These are phyloP conservation scores for Jamesozyma piceae DNA, from an alignment of 805 yeast genomes.

Conservation along the genomic window DNA sequence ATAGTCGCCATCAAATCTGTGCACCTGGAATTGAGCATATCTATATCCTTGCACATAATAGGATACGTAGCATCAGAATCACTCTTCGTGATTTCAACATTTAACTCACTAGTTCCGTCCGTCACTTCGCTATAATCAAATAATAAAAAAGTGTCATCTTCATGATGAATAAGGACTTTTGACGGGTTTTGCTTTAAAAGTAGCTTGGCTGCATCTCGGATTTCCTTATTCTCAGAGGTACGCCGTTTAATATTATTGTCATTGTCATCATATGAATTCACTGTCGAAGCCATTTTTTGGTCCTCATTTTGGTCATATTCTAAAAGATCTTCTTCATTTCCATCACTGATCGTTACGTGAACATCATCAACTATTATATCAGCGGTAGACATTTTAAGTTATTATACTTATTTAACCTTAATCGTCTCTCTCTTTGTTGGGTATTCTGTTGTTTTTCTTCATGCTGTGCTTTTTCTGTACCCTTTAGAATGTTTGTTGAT, in stretches of 20 bases:
- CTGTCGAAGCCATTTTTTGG: neutral
- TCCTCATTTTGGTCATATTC: neutral
- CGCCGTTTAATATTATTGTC: slow-evolving; percentile 10
- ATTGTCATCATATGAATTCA: slow-evolving; percentile 4
- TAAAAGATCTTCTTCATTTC: neutral
- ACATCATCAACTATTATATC: slow-evolving; percentile 3
- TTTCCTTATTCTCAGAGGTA: slow-evolving; percentile 7
- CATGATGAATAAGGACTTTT: slow-evolving; percentile 14
- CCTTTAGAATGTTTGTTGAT: neutral
- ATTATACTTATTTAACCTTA: too few relatives aligned
- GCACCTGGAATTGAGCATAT: slow-evolving; percentile 12
- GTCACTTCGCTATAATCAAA: slow-evolving; percentile 14
- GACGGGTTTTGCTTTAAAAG: slow-evolving; percentile 14
- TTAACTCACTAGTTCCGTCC: slow-evolving; percentile 5
- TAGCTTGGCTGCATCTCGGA: slow-evolving; percentile 16
- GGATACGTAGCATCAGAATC: slow-evolving; percentile 8
- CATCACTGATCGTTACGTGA: slow-evolving; percentile 1
- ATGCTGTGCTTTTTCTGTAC: neutral
- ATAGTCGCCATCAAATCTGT: slow-evolving; percentile 16
- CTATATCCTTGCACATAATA: slow-evolving; percentile 15
- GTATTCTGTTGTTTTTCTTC: too few relatives aligned
- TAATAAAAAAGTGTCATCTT: slow-evolving; percentile 16
- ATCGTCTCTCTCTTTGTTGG: too few relatives aligned
- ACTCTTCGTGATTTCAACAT: slow-evolving; percentile 9
- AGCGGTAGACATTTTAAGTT: neutral